phyloP scores from a whole-genome alignment of 495 filamentous ascomycete species.

The Trypethelium eluteriae region DNA sequence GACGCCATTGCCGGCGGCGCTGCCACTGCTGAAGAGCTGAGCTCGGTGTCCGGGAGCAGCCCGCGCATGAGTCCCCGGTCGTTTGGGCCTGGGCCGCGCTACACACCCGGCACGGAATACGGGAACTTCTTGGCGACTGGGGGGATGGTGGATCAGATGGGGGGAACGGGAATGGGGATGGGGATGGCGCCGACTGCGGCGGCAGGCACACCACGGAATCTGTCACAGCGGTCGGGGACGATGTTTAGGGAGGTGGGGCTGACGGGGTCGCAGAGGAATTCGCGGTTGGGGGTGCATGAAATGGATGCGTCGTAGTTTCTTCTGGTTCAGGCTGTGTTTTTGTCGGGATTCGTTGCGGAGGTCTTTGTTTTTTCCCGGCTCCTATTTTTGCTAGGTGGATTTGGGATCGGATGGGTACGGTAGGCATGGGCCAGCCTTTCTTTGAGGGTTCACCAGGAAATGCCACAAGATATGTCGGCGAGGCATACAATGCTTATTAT shows the following conservation, averaged over 20 bases:
- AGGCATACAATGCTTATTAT: too few relatives aligned
- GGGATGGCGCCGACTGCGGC: not conserved
- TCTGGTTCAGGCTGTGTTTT: not conserved
- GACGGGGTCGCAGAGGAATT: not conserved
- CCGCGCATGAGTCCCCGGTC: not conserved
- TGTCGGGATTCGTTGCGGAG: not conserved
- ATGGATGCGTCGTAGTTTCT: slow-evolving; percentile 6
- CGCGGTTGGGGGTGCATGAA: not conserved
- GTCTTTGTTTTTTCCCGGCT: not conserved
- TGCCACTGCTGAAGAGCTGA: not conserved
- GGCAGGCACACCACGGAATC: not conserved
- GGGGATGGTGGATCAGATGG: not conserved
- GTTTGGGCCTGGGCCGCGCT: not conserved
- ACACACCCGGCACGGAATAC: not conserved
- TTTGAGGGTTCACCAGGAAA: too few relatives aligned
- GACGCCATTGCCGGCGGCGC: not conserved
- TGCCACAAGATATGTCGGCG: too few relatives aligned
- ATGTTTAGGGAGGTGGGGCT: not conserved
- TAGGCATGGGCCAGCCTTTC: too few relatives aligned
- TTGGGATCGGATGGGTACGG: too few relatives aligned
- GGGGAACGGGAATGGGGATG: not conserved
- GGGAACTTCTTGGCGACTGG: not conserved
- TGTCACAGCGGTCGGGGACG: not conserved
- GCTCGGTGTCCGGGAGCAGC: not conserved
- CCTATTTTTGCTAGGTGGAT: too few relatives aligned